These are phyloP conservation scores for Rhododendron ovatum DNA, from an alignment of 148 eudicot genomes.

Conservation along the genomic window DNA sequence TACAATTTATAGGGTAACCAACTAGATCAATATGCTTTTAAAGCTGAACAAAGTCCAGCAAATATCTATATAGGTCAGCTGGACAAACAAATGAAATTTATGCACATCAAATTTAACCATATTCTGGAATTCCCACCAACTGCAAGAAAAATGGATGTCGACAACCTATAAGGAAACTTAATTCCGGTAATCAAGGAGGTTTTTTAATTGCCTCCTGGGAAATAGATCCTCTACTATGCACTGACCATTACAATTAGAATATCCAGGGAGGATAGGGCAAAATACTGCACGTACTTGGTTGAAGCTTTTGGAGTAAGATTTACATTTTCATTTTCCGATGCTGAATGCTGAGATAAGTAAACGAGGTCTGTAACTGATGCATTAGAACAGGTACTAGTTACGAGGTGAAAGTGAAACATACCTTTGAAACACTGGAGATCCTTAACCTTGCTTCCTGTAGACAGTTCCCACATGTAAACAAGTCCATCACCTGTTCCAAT, in stretches of 20 bases:
- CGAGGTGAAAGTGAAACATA: conserved; percentile 18
- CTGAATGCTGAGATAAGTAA: not conserved
- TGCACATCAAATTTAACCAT: not conserved
- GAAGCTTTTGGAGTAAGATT: not conserved
- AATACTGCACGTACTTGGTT: not conserved
- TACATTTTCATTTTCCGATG: not conserved
- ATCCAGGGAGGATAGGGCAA: not conserved
- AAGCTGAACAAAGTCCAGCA: not conserved
- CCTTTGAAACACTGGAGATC: conserved; percentile 59
- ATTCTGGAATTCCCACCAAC: not conserved
- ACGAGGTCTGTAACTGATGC: not conserved
- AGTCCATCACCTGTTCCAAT: conserved; percentile 68
- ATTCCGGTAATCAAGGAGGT: not conserved
- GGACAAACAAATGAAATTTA: not conserved
- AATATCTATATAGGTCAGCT: not conserved
- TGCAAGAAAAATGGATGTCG: not conserved
- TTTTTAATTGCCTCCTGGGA: not conserved
- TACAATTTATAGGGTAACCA: not conserved
- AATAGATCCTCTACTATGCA: not conserved
- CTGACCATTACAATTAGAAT: not conserved
- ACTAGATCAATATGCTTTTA: not conserved
- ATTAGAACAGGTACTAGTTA: not conserved
- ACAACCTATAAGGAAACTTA: not conserved
- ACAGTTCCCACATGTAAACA: conserved; percentile 72
- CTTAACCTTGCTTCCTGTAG: conserved; percentile 50